Base-by-base conservation (phyloP, 768 basidiomycete genomes). In the Peribolospora baueri region DNA sequence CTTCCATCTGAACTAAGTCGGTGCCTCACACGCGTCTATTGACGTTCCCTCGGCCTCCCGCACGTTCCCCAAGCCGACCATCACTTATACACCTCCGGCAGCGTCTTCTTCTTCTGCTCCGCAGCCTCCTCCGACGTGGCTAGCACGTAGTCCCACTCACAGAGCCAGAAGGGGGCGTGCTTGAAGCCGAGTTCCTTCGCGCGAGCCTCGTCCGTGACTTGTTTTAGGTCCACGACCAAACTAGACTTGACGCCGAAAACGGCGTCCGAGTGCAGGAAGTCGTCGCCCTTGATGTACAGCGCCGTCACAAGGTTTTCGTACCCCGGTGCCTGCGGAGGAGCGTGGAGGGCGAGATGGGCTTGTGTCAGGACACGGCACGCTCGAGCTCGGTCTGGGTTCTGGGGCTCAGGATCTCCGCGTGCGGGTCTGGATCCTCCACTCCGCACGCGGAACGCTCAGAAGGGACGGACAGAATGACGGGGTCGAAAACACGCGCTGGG, bases 171-270 rank as follows among this genome's bases (percentile, higher is more conserved):
- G 13, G 73, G 66, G 5, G 68, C 67, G 10, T 71, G 71, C 47
- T 66, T 68, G 56, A 58, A 60, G 14, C 69, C 67, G 61, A 75
- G 75, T 1, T 78, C 77, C 45, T 77, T 75, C 57, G 74, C 71
- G 54, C 74, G 71, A 5, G 77, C 74, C 56, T 79, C 69, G 56
- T 82, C 76, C 1, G 72, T 67, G 39, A 84, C 65, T 13, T 74
- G 67, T 50, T 74, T 68, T 37, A 77, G 67, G 48, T 72, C 71
- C 79, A 84, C 75, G 14, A 85, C 73, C 38, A 88, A 70, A 5
- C 80, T 82, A 50, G 74, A 73, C 66, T 83, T 83, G 36, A 82
- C 84, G 7, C 85, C 84, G 66, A 86, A 85, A 3, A 86, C 82
- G 8, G 75, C 72, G 63, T 87, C 84, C 56, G 54, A 56, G 45